Evolutionary conservation across 176 grass and related monocot species (phyloP), one percentile per base, ranked within the genome.

Genomic region (Leersia perrieri): DNA sequence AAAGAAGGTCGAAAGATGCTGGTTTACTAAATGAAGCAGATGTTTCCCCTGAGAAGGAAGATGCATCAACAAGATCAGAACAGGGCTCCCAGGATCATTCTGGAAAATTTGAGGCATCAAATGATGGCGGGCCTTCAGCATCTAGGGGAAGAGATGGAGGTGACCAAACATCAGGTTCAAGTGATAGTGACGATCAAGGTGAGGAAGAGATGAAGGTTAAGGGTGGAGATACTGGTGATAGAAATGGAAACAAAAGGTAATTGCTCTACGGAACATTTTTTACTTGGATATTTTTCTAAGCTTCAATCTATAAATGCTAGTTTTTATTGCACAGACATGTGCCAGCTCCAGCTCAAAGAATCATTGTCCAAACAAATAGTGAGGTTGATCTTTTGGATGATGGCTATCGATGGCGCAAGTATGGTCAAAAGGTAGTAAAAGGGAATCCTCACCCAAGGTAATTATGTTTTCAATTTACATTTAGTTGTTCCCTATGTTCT

Each of bases 341-440:
- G 34, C 88, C 87, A 32, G 44, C 79, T 45, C 80, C 92, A 78
- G 90, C 93, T 74, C 88, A 91, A 49, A 98, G 82, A 81, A 93
- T 98, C 73, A 91, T 98, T 71, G 90, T 98, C 78, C 92, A 98
- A 84, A 93, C 95, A 70, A 92, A 80, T 66, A 98, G 95, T 67
- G 90, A 89, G 79, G 88, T 98, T 84, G 95, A 98, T 95, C 89
- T 98, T 87, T 83, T 98, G 81, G 95, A 98, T 83, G 92, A 98
- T 84, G 95, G 95, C 22, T 98, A 88, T 62, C 91, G 90, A 60
- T 98, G 95, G 95, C 95, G 90, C 53, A 95, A 95, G 61, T 95
- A 98, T 79, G 90, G 96, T 35, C 92, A 98, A 60, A 98, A 98
- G 77, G 88, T 95, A 31, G 92, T 95, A 30, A 98, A 98, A 91